Evolutionary conservation across 177 flowering plant species (phyloP).

Genomic region (Telopea speciosissima): DNA sequence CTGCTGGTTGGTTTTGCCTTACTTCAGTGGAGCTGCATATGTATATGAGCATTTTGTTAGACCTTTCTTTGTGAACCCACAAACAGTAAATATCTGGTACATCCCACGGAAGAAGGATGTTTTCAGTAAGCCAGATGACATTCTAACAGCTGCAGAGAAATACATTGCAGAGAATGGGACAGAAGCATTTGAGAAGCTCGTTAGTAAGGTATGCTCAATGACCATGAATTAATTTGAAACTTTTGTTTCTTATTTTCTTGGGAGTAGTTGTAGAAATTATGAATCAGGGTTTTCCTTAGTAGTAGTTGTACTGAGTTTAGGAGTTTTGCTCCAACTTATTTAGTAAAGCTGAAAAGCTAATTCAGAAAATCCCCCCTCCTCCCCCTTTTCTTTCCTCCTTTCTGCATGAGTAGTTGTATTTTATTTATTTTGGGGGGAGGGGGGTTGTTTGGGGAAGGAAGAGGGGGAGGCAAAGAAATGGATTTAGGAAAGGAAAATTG

Average conservation of each 20-base stretch:
- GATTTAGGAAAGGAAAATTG: too few species aligned
- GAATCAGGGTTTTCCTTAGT: background rate
- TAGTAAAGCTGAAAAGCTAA: too few species aligned
- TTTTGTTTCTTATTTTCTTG: background rate
- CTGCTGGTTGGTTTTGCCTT: slow-evolving; percentile 88
- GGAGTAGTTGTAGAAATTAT: background rate
- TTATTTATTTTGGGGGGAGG: too few species aligned
- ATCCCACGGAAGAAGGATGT: slow-evolving; percentile 54
- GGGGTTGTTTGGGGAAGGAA: too few species aligned
- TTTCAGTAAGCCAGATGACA: slow-evolving; percentile 56
- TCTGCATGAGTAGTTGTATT: too few species aligned
- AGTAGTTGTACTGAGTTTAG: too few species aligned
- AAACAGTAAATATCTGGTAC: slow-evolving; percentile 51
- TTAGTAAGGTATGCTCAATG: slow-evolving; percentile 44
- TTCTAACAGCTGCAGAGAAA: slow-evolving; percentile 68
- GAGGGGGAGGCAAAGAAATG: too few species aligned
- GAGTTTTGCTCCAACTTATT: too few species aligned
- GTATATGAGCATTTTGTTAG: slow-evolving; percentile 68
- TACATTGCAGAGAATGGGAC: slow-evolving; percentile 73
- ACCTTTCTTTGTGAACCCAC: slow-evolving; percentile 58
- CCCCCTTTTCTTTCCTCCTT: too few species aligned
- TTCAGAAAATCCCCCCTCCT: too few species aligned
- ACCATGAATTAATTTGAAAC: background rate
- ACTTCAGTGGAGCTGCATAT: slow-evolving; percentile 85
- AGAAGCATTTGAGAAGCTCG: slow-evolving; percentile 60